Conservation (phyloP, 2,329 filamentous ascomycete species). For the Mariannaea elegans region DNA sequence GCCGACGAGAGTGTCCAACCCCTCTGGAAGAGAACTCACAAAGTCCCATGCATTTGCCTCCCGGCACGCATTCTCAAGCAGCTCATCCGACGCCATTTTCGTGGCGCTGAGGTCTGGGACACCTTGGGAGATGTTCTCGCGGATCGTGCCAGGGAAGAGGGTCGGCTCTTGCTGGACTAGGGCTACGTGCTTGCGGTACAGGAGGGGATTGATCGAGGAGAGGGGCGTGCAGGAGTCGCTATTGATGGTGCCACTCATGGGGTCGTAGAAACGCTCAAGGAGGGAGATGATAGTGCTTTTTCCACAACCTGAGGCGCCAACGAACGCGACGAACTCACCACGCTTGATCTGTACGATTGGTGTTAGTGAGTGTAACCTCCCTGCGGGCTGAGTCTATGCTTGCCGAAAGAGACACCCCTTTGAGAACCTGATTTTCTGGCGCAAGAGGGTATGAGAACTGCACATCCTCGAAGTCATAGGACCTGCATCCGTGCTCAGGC, state of each 20-base stretch:
- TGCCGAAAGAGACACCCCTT: no score
- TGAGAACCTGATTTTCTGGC: constrained; percentile 22
- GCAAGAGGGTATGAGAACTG: constrained; percentile 42
- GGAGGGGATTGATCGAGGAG: not conserved
- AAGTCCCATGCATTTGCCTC: constrained; percentile 58
- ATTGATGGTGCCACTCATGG: not conserved
- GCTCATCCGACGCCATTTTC: constrained; percentile 21
- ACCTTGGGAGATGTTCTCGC: constrained; percentile 15
- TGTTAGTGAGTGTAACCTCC: no score
- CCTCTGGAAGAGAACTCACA: constrained; percentile 38
- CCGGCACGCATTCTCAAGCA: constrained; percentile 52
- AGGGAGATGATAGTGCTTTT: constrained; percentile 2
- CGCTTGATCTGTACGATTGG: not conserved
- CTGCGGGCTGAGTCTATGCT: no score
- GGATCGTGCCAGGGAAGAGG: constrained; percentile 11
- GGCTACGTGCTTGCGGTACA: constrained; percentile 6
- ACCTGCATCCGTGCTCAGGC: not conserved
- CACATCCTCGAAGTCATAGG: not conserved
- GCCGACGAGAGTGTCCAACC: constrained; percentile 46
- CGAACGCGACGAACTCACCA: constrained; percentile 10
- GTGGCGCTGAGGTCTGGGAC: no score
- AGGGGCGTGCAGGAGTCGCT: not conserved
- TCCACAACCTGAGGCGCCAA: not conserved
- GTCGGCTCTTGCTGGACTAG: constrained; percentile 19
- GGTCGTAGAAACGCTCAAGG: constrained; percentile 8